Percentiles rank a stretch among this genome's conserved stretches.
These are phyloP conservation scores for Halocafeteria seosinensis DNA, from an alignment of 108 stramenopile species.

Conservation along the genomic window DNA sequence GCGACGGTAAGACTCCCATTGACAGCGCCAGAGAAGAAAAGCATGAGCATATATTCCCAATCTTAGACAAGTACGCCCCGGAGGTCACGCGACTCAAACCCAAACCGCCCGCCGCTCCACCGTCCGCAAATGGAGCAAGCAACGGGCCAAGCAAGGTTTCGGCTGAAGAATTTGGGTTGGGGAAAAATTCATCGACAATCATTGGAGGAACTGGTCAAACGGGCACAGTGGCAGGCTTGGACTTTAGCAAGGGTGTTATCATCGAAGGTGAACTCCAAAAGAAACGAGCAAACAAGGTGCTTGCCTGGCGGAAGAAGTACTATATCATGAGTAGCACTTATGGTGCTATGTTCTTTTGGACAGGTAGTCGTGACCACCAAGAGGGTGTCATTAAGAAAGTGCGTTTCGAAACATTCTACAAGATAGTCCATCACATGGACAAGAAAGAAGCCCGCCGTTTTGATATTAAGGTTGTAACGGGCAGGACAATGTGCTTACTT, in stretches of 20 bases:
- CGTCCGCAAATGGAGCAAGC: not conserved
- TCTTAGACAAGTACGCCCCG: not conserved
- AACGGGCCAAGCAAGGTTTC: not conserved
- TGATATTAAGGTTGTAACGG: not conserved
- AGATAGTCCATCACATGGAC: not conserved
- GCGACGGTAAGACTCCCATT: not conserved
- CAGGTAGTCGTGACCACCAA: not conserved
- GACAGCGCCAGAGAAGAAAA: not conserved
- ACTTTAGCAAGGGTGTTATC: not conserved
- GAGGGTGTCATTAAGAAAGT: conserved; percentile 8
- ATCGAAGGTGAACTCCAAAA: not conserved
- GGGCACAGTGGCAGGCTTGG: not conserved
- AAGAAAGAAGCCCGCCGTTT: not conserved
- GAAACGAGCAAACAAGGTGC: not conserved
- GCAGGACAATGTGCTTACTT: not conserved
- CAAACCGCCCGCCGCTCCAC: not conserved
- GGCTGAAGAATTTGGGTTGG: not conserved
- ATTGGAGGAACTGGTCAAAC: too few species aligned
- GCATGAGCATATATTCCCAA: not conserved
- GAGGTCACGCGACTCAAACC: not conserved
- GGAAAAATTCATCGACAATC: not conserved
- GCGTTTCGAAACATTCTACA: not conserved
- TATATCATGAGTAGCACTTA: not conserved
- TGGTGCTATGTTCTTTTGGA: not conserved
- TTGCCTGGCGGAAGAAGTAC: not conserved